phyloP scores from a whole-genome alignment of 768 basidiomycete genomes.

The Heimioporus sp. region DNA sequence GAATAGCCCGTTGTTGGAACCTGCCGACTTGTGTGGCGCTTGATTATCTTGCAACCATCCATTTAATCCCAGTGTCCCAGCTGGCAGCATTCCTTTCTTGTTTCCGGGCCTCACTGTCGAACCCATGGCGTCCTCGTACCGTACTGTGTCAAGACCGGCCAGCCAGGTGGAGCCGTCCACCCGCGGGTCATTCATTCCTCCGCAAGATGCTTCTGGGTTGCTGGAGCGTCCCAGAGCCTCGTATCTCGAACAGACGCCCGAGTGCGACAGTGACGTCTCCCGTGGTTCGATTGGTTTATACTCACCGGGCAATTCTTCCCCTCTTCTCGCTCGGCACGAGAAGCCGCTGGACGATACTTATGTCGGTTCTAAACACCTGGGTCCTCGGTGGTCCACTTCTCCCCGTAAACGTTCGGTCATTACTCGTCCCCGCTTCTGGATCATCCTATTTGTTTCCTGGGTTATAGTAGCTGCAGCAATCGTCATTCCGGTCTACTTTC shows the following conservation, averaged over 20 bases:
- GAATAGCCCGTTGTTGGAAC: not conserved
- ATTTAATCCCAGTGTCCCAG: not conserved
- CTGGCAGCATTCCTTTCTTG: not conserved
- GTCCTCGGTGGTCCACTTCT: not conserved
- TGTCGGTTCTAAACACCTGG: not conserved
- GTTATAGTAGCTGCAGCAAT: slow-evolving; percentile 35
- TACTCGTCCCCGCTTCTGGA: slow-evolving; percentile 25
- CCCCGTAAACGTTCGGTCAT: slow-evolving; percentile 18
- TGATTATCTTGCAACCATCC: too few species aligned
- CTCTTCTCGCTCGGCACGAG: slow-evolving; percentile 22
- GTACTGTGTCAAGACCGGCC: slow-evolving; percentile 18
- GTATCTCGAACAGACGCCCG: slow-evolving; percentile 23
- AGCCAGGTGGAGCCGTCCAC: slow-evolving; percentile 15
- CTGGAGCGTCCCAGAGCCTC: slow-evolving; percentile 24
- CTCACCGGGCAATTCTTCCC: slow-evolving; percentile 21
- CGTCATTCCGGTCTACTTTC: slow-evolving; percentile 40
- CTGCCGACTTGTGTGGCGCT: too few species aligned
- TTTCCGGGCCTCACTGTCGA: not conserved
- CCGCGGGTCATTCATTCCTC: slow-evolving; percentile 11
- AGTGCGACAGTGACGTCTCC: slow-evolving; percentile 15
- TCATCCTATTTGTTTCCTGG: slow-evolving; percentile 28
- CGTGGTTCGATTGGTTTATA: slow-evolving; percentile 20
- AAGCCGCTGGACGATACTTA: slow-evolving; percentile 13
- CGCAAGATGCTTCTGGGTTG: not conserved
- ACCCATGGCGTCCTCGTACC: slow-evolving; percentile 1